phyloP scores from a whole-genome alignment of 2,329 filamentous ascomycete genomes.

The Aspergillus brunneoviolaceus region DNA sequence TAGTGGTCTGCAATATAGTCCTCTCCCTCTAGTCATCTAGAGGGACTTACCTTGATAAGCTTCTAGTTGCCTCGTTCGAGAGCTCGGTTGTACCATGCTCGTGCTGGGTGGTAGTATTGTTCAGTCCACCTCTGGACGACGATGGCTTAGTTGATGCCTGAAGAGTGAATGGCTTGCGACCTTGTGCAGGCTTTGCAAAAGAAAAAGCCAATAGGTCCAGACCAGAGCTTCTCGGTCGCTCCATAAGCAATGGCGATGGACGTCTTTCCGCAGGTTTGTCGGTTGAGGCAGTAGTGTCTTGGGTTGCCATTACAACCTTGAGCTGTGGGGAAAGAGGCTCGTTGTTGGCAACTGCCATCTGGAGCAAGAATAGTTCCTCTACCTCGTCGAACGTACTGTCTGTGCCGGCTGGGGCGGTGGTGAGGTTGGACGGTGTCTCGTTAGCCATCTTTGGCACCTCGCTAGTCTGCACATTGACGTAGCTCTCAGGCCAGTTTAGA shows the following conservation, averaged over 20 bases:
- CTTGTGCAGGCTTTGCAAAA: constrained; percentile 33
- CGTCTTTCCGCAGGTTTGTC: constrained; percentile 2
- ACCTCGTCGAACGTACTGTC: constrained; percentile 13
- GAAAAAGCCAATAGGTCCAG: constrained; percentile 32
- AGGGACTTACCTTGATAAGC: background rate
- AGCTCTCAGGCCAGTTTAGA: background rate
- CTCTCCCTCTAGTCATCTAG: background rate
- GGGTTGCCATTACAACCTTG: constrained; percentile 10
- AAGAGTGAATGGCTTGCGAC: constrained; percentile 26
- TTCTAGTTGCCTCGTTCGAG: background rate
- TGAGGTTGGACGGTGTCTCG: background rate
- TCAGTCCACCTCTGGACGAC: background rate
- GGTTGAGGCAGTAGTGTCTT: constrained; percentile 8
- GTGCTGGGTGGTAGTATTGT: background rate
- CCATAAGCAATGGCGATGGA: constrained; percentile 26
- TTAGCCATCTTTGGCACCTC: background rate
- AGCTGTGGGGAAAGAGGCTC: constrained; percentile 17
- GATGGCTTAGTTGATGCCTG: constrained; percentile 15
- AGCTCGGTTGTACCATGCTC: background rate
- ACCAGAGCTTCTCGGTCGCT: constrained; percentile 32
- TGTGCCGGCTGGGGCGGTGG: background rate
- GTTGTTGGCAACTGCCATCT: constrained; percentile 17
- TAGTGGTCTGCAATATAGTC: background rate
- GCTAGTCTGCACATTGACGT: background rate
- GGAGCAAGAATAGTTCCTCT: constrained; percentile 22